Evolutionary conservation across 495 filamentous ascomycete genomes (phyloP).

Genomic region (Neurospora sp.): DNA sequence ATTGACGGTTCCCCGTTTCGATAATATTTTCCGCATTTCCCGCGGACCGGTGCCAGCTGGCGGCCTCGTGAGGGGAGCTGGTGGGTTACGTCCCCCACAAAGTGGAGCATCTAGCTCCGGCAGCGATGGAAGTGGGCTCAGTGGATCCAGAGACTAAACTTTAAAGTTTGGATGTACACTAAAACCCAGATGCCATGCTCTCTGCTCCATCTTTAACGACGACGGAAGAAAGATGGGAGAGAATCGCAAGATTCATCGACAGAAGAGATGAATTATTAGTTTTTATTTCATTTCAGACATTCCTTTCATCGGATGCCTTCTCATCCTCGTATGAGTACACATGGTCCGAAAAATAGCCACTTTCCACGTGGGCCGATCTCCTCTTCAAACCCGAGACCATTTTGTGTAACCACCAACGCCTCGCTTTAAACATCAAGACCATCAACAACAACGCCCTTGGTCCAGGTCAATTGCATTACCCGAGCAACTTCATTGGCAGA

Average conservation of each 20-base stretch:
- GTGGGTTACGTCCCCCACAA: neutral
- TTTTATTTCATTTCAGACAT: neutral
- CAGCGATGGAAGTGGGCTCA: neutral
- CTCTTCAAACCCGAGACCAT: neutral
- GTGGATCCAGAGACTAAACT: neutral
- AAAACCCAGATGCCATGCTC: neutral
- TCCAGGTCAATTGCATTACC: slow-evolving; percentile 62
- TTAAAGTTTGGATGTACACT: neutral
- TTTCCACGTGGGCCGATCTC: neutral
- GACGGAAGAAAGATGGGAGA: neutral
- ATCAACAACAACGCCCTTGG: slow-evolving; percentile 59
- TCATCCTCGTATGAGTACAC: neutral
- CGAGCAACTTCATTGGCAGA: slow-evolving; percentile 58
- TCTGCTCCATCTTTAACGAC: neutral
- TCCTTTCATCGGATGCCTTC: neutral
- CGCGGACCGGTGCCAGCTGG: neutral
- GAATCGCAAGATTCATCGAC: neutral
- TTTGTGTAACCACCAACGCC: neutral
- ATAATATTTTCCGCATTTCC: neutral
- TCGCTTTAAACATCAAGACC: slow-evolving; percentile 56
- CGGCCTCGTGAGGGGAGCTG: neutral
- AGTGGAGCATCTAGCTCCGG: neutral
- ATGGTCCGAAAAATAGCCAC: neutral
- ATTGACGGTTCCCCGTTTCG: neutral
- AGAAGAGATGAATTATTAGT: neutral